A percentile compares a stretch with the other conserved stretches of the same genome.
Conservation (phyloP, 441 rosid genomes). For the Arabidopsis lyrata region DNA sequence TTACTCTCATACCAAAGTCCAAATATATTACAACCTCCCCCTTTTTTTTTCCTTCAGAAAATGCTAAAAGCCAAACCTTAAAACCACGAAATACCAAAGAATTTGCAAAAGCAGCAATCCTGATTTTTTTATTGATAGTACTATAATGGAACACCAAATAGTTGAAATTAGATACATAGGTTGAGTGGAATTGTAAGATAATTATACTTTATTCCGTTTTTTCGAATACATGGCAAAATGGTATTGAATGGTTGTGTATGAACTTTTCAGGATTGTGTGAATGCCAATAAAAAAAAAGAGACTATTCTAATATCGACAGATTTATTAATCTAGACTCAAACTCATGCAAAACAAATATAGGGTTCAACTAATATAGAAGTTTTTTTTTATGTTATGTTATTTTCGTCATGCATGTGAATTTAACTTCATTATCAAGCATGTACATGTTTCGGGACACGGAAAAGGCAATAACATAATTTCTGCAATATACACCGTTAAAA, state of each 20-base stretch:
- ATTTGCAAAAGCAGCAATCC: neutral
- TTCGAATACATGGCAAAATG: conserved; percentile 1
- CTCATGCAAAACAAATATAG: neutral
- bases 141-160: conserved; percentile 11
- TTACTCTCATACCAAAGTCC: conserved; percentile 37
- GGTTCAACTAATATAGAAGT: too few relatives aligned
- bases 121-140: conserved; percentile 26
- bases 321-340: neutral
- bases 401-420: neutral
- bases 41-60: conserved; percentile 3
- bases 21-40: conserved; percentile 36
- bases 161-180: neutral
- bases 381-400: neutral
- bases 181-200: neutral
- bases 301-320: neutral
- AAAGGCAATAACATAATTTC: neutral
- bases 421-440: neutral
- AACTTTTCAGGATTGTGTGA: neutral
- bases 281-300: neutral
- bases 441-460: neutral
- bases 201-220: neutral
- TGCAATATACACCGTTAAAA: neutral
- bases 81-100: neutral
- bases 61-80: conserved; percentile 8
- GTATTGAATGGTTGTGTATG: neutral